Conservation (phyloP, 73 alveolate species). For the Tetrahymena malaccensis region DNA sequence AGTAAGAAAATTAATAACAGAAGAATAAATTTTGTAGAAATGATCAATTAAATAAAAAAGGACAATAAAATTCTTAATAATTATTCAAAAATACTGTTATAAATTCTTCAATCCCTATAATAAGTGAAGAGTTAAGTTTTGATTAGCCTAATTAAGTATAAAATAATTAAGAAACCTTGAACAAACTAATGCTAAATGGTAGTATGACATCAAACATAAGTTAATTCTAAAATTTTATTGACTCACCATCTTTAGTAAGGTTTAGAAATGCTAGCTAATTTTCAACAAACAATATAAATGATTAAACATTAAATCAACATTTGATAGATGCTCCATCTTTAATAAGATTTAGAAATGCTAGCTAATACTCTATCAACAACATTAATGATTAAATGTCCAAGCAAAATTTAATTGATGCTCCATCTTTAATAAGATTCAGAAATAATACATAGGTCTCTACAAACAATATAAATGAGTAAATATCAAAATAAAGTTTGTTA, state of each 20-base stretch:
- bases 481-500: neutral
- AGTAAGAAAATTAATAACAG: neutral
- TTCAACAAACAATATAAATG: neutral
- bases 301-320: no score
- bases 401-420: neutral
- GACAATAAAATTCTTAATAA: neutral
- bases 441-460: neutral
- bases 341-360: neutral
- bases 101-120: neutral
- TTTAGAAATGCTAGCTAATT: neutral
- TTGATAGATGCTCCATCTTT: neutral
- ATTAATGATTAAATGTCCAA: neutral
- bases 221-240: neutral
- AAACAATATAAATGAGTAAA: neutral
- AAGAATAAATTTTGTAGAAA: no score
- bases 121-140: neutral
- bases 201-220: neutral
- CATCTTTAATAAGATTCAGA: neutral
- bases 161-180: neutral
- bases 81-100: no score
- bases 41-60: no score
- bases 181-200: neutral
- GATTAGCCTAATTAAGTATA: neutral
- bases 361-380: neutral
- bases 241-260: neutral